These are phyloP conservation scores for Haematococcus lacustris DNA, from an alignment of 139 green algal species.

Conservation along the genomic window DNA sequence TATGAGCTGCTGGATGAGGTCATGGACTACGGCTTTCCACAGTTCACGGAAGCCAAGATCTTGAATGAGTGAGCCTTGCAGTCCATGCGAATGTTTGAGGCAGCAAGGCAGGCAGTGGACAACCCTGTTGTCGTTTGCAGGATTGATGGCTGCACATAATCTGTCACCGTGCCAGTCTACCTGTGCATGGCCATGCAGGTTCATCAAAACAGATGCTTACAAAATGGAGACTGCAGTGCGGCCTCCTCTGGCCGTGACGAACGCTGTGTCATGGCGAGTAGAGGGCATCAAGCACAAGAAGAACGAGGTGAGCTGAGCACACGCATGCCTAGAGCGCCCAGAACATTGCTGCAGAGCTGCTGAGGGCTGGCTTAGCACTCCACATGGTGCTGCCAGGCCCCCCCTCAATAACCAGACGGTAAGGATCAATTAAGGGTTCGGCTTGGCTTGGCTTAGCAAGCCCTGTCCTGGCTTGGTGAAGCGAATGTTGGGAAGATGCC, in stretches of 20 bases:
- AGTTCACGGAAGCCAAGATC: constrained; percentile 98
- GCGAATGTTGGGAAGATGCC: too few species aligned
- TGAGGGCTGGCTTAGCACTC: too few species aligned
- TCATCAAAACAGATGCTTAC: constrained; percentile 96
- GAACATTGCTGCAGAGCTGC: too few species aligned
- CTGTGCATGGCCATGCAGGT: constrained; percentile 42
- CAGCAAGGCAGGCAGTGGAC: too few species aligned
- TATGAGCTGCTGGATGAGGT: constrained; percentile 93
- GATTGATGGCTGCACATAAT: background rate
- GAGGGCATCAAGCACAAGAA: constrained; percentile 98
- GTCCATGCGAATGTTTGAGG: too few species aligned
- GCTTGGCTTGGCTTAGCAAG: too few species aligned
- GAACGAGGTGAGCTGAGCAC: constrained; percentile 86
- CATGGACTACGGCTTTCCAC: constrained; percentile 91
- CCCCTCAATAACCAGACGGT: too few species aligned
- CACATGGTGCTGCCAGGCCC: too few species aligned
- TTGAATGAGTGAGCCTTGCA: constrained; percentile 77
- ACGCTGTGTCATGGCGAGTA: constrained; percentile 91
- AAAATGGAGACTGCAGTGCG: constrained; percentile 76
- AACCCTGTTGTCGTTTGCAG: too few species aligned
- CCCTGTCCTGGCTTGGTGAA: too few species aligned
- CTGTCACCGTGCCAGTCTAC: background rate
- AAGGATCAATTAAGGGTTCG: too few species aligned
- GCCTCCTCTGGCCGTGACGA: constrained; percentile 96
- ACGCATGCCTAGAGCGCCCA: too few species aligned